Evolutionary conservation across 805 yeast species (phyloP).

Genomic region (Ogataea minuta): DNA sequence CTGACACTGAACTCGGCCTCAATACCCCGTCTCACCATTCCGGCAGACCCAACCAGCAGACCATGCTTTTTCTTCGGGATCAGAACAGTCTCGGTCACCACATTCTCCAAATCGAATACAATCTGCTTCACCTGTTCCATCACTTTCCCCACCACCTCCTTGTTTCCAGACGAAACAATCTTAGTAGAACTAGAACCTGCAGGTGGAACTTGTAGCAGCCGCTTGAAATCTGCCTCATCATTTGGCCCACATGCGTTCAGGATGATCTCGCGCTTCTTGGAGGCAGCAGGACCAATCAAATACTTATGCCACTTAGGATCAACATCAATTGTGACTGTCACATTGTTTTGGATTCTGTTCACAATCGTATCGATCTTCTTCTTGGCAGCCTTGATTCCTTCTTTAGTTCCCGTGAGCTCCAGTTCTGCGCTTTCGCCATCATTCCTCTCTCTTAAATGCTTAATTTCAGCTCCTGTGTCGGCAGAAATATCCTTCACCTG

Average conservation of each 20-base stretch:
- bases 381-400: slow-evolving; percentile 71
- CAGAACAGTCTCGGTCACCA: slow-evolving; percentile 48
- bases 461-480: slow-evolving; percentile 58
- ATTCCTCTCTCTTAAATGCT: slow-evolving; percentile 45
- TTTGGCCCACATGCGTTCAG: slow-evolving; percentile 74
- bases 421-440: slow-evolving; percentile 53
- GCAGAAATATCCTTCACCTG: slow-evolving; percentile 77
- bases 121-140: slow-evolving; percentile 59
- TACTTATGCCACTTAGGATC: slow-evolving; percentile 71
- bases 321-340: slow-evolving; percentile 58
- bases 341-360: slow-evolving; percentile 59
- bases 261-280: slow-evolving; percentile 69
- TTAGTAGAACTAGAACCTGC: slow-evolving; percentile 56
- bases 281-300: slow-evolving; percentile 78
- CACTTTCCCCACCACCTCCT: slow-evolving; percentile 65
- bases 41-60: slow-evolving; percentile 77
- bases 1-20: slow-evolving; percentile 67
- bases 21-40: slow-evolving; percentile 66
- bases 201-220: slow-evolving; percentile 68
- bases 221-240: slow-evolving; percentile 46
- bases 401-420: slow-evolving; percentile 73
- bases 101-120: slow-evolving; percentile 62
- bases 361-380: slow-evolving; percentile 61
- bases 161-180: slow-evolving; percentile 73
- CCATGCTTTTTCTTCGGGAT: slow-evolving; percentile 75